Conservation (phyloP, 805 yeast species). For the Blastobotrys mokoenaii region DNA sequence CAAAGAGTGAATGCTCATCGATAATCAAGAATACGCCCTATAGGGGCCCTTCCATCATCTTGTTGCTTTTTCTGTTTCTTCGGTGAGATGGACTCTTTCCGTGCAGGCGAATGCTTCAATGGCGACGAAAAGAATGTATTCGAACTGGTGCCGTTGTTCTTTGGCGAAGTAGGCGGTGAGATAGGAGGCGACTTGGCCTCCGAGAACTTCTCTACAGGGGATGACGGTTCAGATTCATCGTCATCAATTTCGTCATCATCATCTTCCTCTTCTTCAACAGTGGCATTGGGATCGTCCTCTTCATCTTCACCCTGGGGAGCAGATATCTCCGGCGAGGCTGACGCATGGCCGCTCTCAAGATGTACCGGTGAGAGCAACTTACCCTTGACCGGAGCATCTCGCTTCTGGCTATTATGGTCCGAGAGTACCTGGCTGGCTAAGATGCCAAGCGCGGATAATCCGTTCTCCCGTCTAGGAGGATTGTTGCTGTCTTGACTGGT, state of each 20-base stretch:
- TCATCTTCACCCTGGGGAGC: constrained; percentile 26
- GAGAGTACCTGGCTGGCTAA: constrained; percentile 44
- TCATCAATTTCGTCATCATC: not conserved
- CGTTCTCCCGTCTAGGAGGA: constrained; percentile 10
- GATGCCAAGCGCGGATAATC: constrained; percentile 44
- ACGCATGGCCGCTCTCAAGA: constrained; percentile 5
- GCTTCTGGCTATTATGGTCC: not conserved
- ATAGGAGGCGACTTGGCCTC: too few species aligned
- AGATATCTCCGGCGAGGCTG: constrained; percentile 16
- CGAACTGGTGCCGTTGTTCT: constrained; percentile 10
- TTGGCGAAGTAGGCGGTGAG: constrained; percentile 9
- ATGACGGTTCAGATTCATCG: not conserved
- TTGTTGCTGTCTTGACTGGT: too few species aligned
- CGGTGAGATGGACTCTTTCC: too few species aligned
- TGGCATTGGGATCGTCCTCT: constrained; percentile 16
- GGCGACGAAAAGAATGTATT: too few species aligned
- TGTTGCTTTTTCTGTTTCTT: too few species aligned
- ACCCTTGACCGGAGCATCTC: not conserved
- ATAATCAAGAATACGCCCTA: too few species aligned
- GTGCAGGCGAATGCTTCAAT: too few species aligned
- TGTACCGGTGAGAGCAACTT: constrained; percentile 19
- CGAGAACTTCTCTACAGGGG: not conserved
- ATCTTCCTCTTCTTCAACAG: constrained; percentile 7
- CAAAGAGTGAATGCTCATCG: too few species aligned
- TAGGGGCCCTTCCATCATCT: too few species aligned